A percentile compares a stretch with the other conserved stretches of the same genome.
These are phyloP conservation scores for Exserohilum turcica DNA, from an alignment of 2,329 filamentous ascomycete species.

Conservation along the genomic window DNA sequence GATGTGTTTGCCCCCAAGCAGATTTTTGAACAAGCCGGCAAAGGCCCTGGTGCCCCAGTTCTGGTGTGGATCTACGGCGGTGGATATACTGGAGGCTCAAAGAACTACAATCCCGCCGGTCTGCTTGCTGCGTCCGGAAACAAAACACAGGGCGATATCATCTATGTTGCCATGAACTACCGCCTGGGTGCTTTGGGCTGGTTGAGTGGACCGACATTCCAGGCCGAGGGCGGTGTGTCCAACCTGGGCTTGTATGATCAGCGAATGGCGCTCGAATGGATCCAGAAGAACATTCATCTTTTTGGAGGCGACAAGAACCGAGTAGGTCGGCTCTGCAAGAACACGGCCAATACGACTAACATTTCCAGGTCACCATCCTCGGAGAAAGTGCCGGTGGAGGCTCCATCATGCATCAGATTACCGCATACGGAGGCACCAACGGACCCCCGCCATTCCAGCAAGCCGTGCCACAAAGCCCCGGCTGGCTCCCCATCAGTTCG, in stretches of 20 bases:
- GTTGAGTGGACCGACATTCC: conserved; percentile 40
- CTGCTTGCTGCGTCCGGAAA: conserved; percentile 52
- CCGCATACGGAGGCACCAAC: conserved; percentile 46
- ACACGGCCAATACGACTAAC: neutral
- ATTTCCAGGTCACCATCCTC: conserved; percentile 35
- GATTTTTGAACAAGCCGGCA: conserved; percentile 42
- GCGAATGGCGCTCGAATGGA: conserved; percentile 48
- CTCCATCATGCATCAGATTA: conserved; percentile 49
- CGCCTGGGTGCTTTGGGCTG: conserved; percentile 52
- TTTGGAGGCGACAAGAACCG: conserved; percentile 48
- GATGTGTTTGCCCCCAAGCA: conserved; percentile 54
- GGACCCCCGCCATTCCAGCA: conserved; percentile 49
- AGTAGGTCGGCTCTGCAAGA: conserved; percentile 20
- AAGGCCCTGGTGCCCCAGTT: conserved; percentile 49
- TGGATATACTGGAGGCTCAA: conserved; percentile 49
- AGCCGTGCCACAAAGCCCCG: conserved; percentile 49
- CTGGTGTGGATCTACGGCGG: conserved; percentile 59
- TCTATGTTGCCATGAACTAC: conserved; percentile 55
- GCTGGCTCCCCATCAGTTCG: conserved; percentile 43
- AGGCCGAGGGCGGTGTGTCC: conserved; percentile 41
- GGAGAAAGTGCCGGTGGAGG: conserved; percentile 49
- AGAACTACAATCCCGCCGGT: conserved; percentile 50
- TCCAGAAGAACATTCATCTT: conserved; percentile 47
- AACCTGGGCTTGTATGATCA: conserved; percentile 48
- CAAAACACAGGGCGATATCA: conserved; percentile 48